phyloP scores from a whole-genome alignment of 108 stramenopile genomes.

The Cyclotella atomus region DNA sequence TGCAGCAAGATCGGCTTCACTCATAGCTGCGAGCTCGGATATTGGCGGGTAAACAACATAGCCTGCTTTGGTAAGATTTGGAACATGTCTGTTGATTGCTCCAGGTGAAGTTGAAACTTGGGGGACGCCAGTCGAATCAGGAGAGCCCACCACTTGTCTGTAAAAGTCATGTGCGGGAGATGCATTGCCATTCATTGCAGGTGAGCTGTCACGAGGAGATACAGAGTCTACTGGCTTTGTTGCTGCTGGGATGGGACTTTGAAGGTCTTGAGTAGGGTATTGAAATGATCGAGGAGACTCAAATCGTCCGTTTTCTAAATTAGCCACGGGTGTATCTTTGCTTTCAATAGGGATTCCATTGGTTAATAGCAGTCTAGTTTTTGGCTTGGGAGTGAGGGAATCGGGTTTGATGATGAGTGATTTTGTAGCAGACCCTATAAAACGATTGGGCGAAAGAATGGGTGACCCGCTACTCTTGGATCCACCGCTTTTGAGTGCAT shows the following conservation, averaged over 20 bases:
- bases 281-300: conserved; percentile 12
- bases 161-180: conserved; percentile 72
- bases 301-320: conserved; percentile 39
- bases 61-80: conserved; percentile 79
- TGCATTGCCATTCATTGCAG: conserved; percentile 2
- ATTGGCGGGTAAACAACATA: conserved; percentile 84
- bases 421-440: conserved; percentile 62
- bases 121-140: conserved; percentile 14
- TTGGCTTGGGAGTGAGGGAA: conserved; percentile 64
- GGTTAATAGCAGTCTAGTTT: conserved; percentile 56
- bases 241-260: conserved; percentile 21
- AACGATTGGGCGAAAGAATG: conserved; percentile 61
- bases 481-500: conserved; percentile 26
- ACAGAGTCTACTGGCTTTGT: conserved; percentile 25
- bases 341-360: conserved; percentile 29
- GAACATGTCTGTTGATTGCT: conserved; percentile 44
- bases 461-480: conserved; percentile 36
- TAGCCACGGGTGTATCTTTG: conserved; percentile 17
- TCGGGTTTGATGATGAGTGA: conserved; percentile 62
- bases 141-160: conserved; percentile 57
- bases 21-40: conserved; percentile 59
- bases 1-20: conserved; percentile 90
- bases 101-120: conserved; percentile 19
- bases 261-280: conserved; percentile 13
- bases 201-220: conserved; percentile 13